These are phyloP conservation scores for Solanum lycopersicoides DNA, from an alignment of 257 asterid genomes.

Conservation along the genomic window DNA sequence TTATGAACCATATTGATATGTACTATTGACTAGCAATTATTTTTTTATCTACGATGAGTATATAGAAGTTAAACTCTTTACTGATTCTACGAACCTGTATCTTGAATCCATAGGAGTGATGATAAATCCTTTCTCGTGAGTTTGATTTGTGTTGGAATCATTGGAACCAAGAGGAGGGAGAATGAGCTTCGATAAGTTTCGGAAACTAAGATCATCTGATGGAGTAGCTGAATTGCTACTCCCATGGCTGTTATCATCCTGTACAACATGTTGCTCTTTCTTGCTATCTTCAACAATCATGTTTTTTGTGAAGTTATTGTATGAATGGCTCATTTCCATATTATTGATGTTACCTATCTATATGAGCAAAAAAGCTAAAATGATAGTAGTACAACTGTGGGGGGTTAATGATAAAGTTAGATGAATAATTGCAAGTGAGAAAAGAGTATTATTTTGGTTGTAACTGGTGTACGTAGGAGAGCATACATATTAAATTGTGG, in stretches of 20 bases:
- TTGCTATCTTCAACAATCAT: neutral
- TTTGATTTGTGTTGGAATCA: conserved; percentile 1
- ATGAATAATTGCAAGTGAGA: neutral
- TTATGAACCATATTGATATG: neutral
- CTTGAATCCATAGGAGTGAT: conserved; percentile 67
- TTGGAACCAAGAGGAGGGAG: conserved; percentile 81
- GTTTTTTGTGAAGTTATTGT: neutral
- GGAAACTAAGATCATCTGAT: conserved; percentile 34
- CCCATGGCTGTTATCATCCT: neutral
- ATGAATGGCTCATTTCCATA: neutral
- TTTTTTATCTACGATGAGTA: neutral
- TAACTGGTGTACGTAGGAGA: neutral
- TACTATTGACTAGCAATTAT: neutral
- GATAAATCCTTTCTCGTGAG: conserved; percentile 15
- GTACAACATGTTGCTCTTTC: neutral
- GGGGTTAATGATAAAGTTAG: neutral
- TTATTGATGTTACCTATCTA: neutral
- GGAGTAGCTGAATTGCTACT: neutral
- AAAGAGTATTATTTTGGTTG: neutral
- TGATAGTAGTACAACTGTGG: neutral
- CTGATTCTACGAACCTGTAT: conserved; percentile 39
- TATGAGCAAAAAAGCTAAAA: neutral
- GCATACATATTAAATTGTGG: neutral
- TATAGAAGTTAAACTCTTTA: neutral
- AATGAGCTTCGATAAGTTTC: conserved; percentile 60